A percentile compares a stretch with the other conserved stretches of the same genome.
Evolutionary conservation across 1,139 yeast genomes (phyloP).

Genomic region (Arxiozyma bovina): DNA sequence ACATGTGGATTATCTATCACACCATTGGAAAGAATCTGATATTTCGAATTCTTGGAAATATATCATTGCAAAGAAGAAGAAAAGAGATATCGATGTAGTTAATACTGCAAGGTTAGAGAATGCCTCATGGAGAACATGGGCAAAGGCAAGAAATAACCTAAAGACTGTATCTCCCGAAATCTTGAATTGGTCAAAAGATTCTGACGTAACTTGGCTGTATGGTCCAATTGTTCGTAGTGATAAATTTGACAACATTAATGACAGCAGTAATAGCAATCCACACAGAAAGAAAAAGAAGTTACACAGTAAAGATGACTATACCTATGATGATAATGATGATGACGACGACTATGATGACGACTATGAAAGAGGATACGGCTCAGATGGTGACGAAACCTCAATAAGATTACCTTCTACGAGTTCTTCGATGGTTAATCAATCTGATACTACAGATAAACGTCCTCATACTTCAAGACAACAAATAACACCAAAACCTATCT

Average conservation of each 20-base stretch:
- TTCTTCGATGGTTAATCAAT: neutral
- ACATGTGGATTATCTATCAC: slow-evolving; percentile 91
- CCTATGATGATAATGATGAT: slow-evolving; percentile 26
- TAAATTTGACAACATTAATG: slow-evolving; percentile 16
- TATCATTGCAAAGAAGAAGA: slow-evolving; percentile 67
- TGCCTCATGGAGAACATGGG: slow-evolving; percentile 85
- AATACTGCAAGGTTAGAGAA: slow-evolving; percentile 60
- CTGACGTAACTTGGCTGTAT: slow-evolving; percentile 74
- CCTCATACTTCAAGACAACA: slow-evolving; percentile 12
- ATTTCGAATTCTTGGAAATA: slow-evolving; percentile 93
- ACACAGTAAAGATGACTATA: slow-evolving; percentile 31
- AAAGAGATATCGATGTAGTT: slow-evolving; percentile 44
- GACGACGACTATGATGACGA: slow-evolving; percentile 24
- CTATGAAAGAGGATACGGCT: slow-evolving; percentile 30
- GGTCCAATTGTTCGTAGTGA: slow-evolving; percentile 44
- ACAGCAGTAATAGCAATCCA: slow-evolving; percentile 7
- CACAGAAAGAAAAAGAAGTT: slow-evolving; percentile 22
- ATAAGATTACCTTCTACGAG: slow-evolving; percentile 13
- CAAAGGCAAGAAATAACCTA: slow-evolving; percentile 59
- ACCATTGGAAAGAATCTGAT: slow-evolving; percentile 91
- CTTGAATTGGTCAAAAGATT: slow-evolving; percentile 73
- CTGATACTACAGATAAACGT: neutral
- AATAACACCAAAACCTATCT: slow-evolving; percentile 50
- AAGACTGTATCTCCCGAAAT: slow-evolving; percentile 64
- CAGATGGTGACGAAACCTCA: slow-evolving; percentile 36